Base-by-base conservation (phyloP, 106 monocot genomes). In the Posidonia australis region DNA sequence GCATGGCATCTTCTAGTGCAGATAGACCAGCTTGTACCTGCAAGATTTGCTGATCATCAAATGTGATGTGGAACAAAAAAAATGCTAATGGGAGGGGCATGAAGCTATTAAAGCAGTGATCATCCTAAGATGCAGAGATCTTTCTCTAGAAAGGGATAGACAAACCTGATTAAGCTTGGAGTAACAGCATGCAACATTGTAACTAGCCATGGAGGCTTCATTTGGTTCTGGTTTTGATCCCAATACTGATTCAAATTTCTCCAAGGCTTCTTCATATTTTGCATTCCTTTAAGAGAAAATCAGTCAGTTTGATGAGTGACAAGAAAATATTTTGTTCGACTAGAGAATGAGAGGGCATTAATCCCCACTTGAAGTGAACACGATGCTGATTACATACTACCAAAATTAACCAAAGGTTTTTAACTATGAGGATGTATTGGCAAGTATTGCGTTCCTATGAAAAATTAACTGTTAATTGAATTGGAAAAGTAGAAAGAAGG, bases 161-260 rank as follows among this genome's bases (percentile, higher is more conserved):
- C 21, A n/a, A n/a, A 98, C 96, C 87, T 85, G 90, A 78, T 87
- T 83, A 44, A 98, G 90, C 67, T 90, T 98, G 19, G 96, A 82
- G 66, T 98, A 98, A 67, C 96, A 90, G 44, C 96, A 98, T 11
- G 96, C 96, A 0, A 98, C 96, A 64, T 90, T 98, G 80, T 90
- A 98, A 74, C 82, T 87, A 41, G 94, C 94, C 10, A 96, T 65
- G 3, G 94, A 82, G 22, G 84, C 74, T 66, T 96, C 94, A n/a
- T 87, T 76, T 11, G 57, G 60, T 72, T 84, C 87, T 17, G 90
- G 90, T 67, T 87, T 90, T 58, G 79, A 90, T 51, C 90, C 90
- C 52, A 98, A 66, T 45, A 98, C 84, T 10, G 90, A 98, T 66
- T 98, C 96, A 48, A 90, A 98, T 56, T 81, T 98, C 79, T 90